Evolutionary conservation across 805 yeast genomes (phyloP), one percentile per base, ranked within the genome.

Genomic region (Yueomyces sinensis): DNA sequence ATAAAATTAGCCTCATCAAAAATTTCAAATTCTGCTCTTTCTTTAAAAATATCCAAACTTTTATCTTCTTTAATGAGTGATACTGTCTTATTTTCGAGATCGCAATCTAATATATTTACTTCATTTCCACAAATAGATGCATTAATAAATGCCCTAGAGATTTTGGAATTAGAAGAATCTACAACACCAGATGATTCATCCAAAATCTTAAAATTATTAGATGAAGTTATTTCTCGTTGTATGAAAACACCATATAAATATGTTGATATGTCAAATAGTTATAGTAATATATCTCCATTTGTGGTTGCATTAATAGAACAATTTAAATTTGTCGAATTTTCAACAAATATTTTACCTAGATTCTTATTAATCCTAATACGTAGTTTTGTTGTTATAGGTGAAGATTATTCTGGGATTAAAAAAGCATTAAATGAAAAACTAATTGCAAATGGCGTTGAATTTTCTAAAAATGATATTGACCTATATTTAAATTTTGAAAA

Each of bases 211-310:
- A 61, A 59, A 9, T 52, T 83, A 22, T 41, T 89, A 5, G 95
- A 89, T 49, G 91, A 87, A 52, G 61, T 83, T 0, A 65, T 84
- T 22, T 64, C 83, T 1, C 68, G 95, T 41, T 66, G 77, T 40
- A 68, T 78, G 27, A 68, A 72, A 41, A 58, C 84, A 0, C 96
- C 97, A 0, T 91, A 80, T 58, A 84, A 82, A 49, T 89, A 86
- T 45, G 68, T 83, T 35, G 96, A 89, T 49, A 41, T 54, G 34
- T 64, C 73, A 3, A 55, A 52, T 20, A 37, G 42, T 1, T 46
- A 47, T n/a, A 39, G 44, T 0, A 45, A 49, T 20, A 45, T 74
- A 13, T 74, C 84, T 38, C 82, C 84, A 0, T 66, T 78, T 33
- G 43, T 67, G 2, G 61, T 73, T 13, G 66, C 77, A 0, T 44